Conservation (phyloP, 768 basidiomycete genomes). For the Leucocoprinus leucothites region DNA sequence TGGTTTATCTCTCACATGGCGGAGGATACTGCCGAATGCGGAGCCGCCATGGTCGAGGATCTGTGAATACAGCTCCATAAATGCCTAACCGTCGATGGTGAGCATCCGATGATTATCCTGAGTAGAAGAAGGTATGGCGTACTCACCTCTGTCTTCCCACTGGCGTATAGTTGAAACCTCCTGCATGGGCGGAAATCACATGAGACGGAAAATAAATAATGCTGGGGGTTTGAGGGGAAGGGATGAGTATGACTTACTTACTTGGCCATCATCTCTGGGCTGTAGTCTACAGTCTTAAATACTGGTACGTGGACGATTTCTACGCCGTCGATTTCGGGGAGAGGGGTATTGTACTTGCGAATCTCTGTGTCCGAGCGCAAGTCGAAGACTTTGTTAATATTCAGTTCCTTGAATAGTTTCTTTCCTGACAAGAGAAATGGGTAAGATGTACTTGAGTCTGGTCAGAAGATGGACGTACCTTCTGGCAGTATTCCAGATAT, state of each 20-base stretch:
- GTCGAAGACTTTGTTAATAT: conserved; percentile 70
- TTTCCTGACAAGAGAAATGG: conserved; percentile 42
- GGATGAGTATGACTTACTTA: conserved; percentile 45
- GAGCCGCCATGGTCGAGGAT: conserved; percentile 71
- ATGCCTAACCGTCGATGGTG: conserved; percentile 44
- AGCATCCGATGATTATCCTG: not conserved
- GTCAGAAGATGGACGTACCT: conserved; percentile 36
- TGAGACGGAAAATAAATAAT: conserved; percentile 14
- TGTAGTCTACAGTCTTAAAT: conserved; percentile 73
- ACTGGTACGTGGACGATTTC: conserved; percentile 62
- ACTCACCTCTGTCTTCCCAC: conserved; percentile 72
- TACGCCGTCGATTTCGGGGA: conserved; percentile 62
- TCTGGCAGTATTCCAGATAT: conserved; percentile 66
- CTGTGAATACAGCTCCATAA: conserved; percentile 78
- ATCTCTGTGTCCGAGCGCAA: conserved; percentile 80
- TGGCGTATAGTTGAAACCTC: conserved; percentile 72
- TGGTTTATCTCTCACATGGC: conserved; percentile 71
- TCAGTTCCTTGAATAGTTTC: conserved; percentile 52
- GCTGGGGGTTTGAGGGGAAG: conserved; percentile 15
- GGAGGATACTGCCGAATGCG: conserved; percentile 68
- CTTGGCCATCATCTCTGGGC: conserved; percentile 82
- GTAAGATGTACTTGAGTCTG: not conserved
- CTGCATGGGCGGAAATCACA: conserved; percentile 32
- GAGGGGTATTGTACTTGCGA: conserved; percentile 63
- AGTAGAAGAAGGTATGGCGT: not conserved